phyloP scores from a whole-genome alignment of 1,139 yeast genomes.

The Protomyces inundatus region DNA sequence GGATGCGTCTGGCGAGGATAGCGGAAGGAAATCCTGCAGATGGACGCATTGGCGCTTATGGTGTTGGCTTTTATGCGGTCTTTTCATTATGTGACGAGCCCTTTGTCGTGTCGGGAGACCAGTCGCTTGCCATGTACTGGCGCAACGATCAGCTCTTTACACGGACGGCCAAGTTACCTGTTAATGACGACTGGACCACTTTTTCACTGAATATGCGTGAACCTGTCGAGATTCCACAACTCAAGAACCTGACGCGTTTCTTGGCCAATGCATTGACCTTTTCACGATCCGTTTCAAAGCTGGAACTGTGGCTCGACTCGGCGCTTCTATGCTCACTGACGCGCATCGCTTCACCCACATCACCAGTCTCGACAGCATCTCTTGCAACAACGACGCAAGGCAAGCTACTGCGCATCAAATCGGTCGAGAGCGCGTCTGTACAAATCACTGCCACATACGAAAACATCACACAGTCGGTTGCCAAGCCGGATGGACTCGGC shows the following conservation, averaged over 20 bases:
- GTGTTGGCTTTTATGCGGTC: constrained; percentile 97
- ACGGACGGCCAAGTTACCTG: constrained; percentile 34
- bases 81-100: constrained; percentile 87
- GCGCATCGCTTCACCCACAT: constrained; percentile 36
- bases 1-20: constrained; percentile 43
- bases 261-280: constrained; percentile 42
- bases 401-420: constrained; percentile 32
- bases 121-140: constrained; percentile 39
- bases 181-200: constrained; percentile 39
- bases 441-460: constrained; percentile 39
- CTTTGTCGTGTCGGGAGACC: constrained; percentile 42
- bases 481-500: constrained; percentile 33
- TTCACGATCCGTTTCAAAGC: constrained; percentile 36
- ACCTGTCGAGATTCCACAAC: constrained; percentile 37
- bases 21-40: constrained; percentile 66
- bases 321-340: constrained; percentile 35
- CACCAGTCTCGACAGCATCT: constrained; percentile 32
- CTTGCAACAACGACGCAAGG: constrained; percentile 35
- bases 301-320: constrained; percentile 38
- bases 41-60: constrained; percentile 98
- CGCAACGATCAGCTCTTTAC: constrained; percentile 43
- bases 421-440: constrained; percentile 36
- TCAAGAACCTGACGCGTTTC: constrained; percentile 41
- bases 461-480: constrained; percentile 39
- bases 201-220: constrained; percentile 40